A percentile compares a stretch with the other conserved stretches of the same genome.
Evolutionary conservation across 106 monocot species (phyloP).

Genomic region (Dactylorhiza incarnata): DNA sequence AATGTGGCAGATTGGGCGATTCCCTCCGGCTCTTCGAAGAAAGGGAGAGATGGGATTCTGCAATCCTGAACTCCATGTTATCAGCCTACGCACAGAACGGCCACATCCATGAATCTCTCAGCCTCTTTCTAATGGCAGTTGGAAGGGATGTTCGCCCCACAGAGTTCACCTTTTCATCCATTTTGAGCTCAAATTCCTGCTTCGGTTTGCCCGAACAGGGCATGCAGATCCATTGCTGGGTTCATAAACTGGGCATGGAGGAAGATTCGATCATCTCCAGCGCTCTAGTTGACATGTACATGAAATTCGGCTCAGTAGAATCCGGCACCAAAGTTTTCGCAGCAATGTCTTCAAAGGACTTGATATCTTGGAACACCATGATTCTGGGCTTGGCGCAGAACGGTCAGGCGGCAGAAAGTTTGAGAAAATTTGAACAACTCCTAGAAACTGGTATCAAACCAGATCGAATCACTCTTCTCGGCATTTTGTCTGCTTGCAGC

Average conservation of each 20-base stretch:
- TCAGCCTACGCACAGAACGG: conserved; percentile 32
- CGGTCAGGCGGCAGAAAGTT: conserved; percentile 37
- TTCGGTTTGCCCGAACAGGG: conserved; percentile 28
- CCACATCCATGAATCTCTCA: conserved; percentile 28
- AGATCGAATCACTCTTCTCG: conserved; percentile 59
- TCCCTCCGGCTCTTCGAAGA: conserved; percentile 46
- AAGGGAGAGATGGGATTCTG: conserved; percentile 37
- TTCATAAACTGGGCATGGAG: conserved; percentile 42
- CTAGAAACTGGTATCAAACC: conserved; percentile 23
- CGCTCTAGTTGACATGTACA: conserved; percentile 59
- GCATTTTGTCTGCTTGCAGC: conserved; percentile 53
- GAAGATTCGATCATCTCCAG: conserved; percentile 46
- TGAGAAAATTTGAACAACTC: conserved; percentile 39
- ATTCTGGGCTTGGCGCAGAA: conserved; percentile 57
- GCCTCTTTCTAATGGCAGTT: conserved; percentile 29
- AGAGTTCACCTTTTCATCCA: conserved; percentile 59
- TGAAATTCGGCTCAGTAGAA: conserved; percentile 40
- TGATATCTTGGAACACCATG: conserved; percentile 60
- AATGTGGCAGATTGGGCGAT: conserved; percentile 63
- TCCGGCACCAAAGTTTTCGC: conserved; percentile 40
- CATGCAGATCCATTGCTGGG: conserved; percentile 45
- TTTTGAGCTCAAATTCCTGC: conserved; percentile 50
- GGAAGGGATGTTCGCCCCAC: conserved; percentile 33
- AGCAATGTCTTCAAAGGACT: conserved; percentile 31
- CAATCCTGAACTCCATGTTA: conserved; percentile 44